These are phyloP conservation scores for Gomphus bonarii DNA, from an alignment of 1,284 basidiomycete genomes.

Conservation along the genomic window DNA sequence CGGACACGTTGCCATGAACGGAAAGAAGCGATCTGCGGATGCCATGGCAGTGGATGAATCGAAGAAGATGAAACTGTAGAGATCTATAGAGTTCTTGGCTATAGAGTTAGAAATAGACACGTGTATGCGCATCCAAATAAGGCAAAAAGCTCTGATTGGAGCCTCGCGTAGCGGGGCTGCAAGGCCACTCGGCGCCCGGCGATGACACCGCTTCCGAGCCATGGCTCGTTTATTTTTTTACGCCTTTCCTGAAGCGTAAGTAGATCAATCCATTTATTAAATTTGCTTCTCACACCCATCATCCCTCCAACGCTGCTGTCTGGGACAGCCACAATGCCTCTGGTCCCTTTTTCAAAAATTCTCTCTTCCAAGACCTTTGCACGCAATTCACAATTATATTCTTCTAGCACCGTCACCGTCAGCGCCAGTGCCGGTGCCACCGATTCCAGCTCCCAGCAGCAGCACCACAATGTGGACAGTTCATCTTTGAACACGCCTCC, in stretches of 20 bases:
- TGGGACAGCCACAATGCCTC: conserved; percentile 8
- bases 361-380: conserved; percentile 3
- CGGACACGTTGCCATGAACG: conserved; percentile 6
- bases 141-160: background rate
- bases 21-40: conserved; percentile 10
- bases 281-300: conserved; percentile 2
- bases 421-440: too few relatives aligned
- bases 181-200: background rate
- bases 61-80: conserved; percentile 8
- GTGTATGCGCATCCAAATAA: background rate
- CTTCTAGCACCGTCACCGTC: background rate
- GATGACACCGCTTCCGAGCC: background rate
- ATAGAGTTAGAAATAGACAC: background rate
- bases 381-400: background rate
- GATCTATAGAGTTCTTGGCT: background rate
- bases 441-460: too few relatives aligned
- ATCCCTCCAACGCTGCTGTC: background rate
- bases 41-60: conserved; percentile 7
- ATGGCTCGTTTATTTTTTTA: background rate
- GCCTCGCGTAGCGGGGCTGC: background rate
- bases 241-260: background rate
- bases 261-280: too few relatives aligned
- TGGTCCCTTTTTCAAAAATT: conserved; percentile 8
- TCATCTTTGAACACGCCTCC: too few relatives aligned
- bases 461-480: too few relatives aligned